These are phyloP conservation scores for Jamesozyma piceae DNA, from an alignment of 805 yeast genomes.

Conservation along the genomic window DNA sequence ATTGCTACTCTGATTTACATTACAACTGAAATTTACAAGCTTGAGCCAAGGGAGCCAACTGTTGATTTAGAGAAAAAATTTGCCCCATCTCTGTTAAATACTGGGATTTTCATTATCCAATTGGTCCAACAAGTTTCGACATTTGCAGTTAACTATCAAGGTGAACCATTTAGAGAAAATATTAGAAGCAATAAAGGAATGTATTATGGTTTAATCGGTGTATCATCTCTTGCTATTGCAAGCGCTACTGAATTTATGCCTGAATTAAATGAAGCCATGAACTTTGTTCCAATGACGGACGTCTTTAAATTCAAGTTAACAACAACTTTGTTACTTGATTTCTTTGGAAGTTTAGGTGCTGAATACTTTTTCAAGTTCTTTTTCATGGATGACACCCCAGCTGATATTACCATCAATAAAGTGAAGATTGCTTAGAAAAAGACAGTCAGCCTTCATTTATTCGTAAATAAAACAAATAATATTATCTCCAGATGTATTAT, in stretches of 20 bases:
- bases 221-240: constrained; percentile 75
- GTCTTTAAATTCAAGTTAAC: constrained; percentile 74
- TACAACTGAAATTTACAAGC: constrained; percentile 68
- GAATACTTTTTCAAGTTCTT: constrained; percentile 74
- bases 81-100: constrained; percentile 81
- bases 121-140: constrained; percentile 95
- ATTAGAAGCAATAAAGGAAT: constrained; percentile 87
- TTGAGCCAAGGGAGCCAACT: constrained; percentile 89
- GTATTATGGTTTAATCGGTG: constrained; percentile 92
- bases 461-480: no score
- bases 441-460: background rate
- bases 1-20: constrained; percentile 73
- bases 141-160: constrained; percentile 95
- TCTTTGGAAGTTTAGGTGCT: constrained; percentile 63
- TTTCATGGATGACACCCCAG: constrained; percentile 85
- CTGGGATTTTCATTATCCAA: constrained; percentile 90
- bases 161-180: constrained; percentile 90
- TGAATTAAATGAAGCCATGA: constrained; percentile 84
- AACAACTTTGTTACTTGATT: constrained; percentile 60
- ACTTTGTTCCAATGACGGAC: constrained; percentile 76
- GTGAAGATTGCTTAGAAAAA: constrained; percentile 1
- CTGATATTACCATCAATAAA: constrained; percentile 62
- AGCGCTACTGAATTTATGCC: constrained; percentile 94
- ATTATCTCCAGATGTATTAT: background rate
- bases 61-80: constrained; percentile 85